Base-by-base conservation (phyloP, 345 rosid genomes). In the Barbarea vulgaris region DNA sequence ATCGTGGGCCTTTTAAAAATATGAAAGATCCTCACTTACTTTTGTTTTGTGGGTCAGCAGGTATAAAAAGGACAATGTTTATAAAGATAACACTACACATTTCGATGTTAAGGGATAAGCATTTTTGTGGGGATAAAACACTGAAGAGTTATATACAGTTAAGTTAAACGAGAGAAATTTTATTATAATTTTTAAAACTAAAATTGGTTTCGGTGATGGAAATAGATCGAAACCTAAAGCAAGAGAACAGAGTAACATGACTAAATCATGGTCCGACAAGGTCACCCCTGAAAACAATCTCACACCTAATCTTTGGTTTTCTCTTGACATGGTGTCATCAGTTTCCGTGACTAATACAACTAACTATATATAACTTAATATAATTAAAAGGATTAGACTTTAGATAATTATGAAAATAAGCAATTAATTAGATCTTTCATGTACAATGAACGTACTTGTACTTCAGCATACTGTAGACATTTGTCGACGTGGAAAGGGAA, bases 361-460 rank as follows among this genome's bases (percentile, higher is more conserved):
- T 18, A 67, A 41, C 63, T 17, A 55, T 6, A 9, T 31, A 13
- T 24, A 63, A 34, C 30, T 63, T 63, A 12, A 13, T 46, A 22
- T 18, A 36, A 15, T 7, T 33, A 25, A 6, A 17, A 13, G 33
- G 14, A 17, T n/a, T 17, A 17, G 9, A 64, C 37, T 24, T 69
- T 53, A 10, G 58, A 60, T 68, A 39, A 41, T 28, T 10, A 66
- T 56, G 53, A 74, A 57, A 22, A 25, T 36, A 48, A 68, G 15
- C 63, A 11, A 75, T 7, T 10, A 44, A 69, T 33, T 47, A 74
- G 21, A 25, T 14, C 4, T 50, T 75, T 67, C 68, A 37, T 50
- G 27, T 68, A 68, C 50, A 18, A 42, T 69, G 69, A 53, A 61
- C 74, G 75, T 76, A 61, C 79, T 76, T 76, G 79, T 76, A 76